Evolutionary conservation across 2,329 filamentous ascomycete species (phyloP).

Genomic region (Ophiostoma novo-ulmi): DNA sequence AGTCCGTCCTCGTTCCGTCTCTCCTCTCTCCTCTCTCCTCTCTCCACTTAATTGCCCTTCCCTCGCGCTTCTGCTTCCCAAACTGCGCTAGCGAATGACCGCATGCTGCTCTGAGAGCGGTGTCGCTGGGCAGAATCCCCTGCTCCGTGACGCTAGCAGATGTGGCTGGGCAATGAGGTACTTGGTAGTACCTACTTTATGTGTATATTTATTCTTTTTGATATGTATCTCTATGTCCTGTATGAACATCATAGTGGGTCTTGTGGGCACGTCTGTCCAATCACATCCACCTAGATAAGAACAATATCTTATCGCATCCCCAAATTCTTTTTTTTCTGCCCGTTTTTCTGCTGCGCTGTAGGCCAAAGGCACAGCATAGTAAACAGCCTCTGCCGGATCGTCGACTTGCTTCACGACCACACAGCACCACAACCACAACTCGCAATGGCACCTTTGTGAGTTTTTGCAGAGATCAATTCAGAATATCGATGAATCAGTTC

Average conservation of each 20-base stretch:
- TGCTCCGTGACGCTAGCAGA: not conserved
- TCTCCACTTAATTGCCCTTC: not conserved
- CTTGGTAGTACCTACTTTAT: not conserved
- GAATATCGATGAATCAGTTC: not conserved
- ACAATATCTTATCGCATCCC: constrained; percentile 19
- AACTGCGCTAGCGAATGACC: constrained; percentile 24
- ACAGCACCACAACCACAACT: not conserved
- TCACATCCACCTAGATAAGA: constrained; percentile 13
- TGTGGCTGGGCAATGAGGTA: not conserved
- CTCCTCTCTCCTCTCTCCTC: constrained; percentile 12
- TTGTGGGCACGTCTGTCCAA: not conserved
- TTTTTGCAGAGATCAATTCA: not conserved
- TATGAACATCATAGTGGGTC: not conserved
- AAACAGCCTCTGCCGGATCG: not conserved
- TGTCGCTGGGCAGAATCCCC: constrained; percentile 19
- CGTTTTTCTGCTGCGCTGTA: constrained; percentile 4
- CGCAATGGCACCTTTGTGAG: constrained; percentile 22
- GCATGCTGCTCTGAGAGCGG: constrained; percentile 18
- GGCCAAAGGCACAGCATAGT: not conserved
- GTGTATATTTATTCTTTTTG: not conserved
- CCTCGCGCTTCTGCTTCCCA: constrained; percentile 4
- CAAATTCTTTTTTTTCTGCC: constrained; percentile 21
- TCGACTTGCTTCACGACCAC: not conserved
- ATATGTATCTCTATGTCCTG: not conserved
- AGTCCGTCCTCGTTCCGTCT: constrained; percentile 14